A percentile compares a stretch with the other conserved stretches of the same genome.
Evolutionary conservation across 2,329 filamentous ascomycete genomes (phyloP).

Genomic region (Thielaviopsis musarum): DNA sequence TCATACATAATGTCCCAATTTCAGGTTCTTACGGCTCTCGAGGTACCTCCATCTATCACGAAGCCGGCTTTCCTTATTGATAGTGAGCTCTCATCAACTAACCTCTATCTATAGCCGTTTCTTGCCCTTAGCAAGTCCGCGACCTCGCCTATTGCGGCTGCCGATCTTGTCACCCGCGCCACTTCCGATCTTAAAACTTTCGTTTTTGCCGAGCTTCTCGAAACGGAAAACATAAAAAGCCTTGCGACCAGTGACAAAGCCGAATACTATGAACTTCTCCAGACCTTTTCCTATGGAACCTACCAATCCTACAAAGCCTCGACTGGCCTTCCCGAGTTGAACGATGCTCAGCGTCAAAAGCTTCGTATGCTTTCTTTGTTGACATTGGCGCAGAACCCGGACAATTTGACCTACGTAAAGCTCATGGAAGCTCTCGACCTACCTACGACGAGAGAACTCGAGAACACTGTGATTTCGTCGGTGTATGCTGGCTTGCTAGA

Average conservation of each 20-base stretch:
- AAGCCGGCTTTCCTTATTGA: neutral
- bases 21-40: neutral
- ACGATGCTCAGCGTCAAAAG: slow-evolving; percentile 59
- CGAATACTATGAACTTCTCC: slow-evolving; percentile 51
- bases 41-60: neutral
- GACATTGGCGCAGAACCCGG: slow-evolving; percentile 52
- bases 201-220: slow-evolving; percentile 85
- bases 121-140: slow-evolving; percentile 75
- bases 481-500: slow-evolving; percentile 73
- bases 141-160: slow-evolving; percentile 65
- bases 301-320: slow-evolving; percentile 52
- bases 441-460: slow-evolving; percentile 49
- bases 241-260: slow-evolving; percentile 36
- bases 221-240: slow-evolving; percentile 60
- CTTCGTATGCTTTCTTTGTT: slow-evolving; percentile 82
- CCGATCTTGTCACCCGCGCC: slow-evolving; percentile 72
- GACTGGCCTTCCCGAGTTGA: slow-evolving; percentile 50
- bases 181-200: slow-evolving; percentile 83
- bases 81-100: neutral
- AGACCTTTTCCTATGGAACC: slow-evolving; percentile 86
- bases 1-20: neutral
- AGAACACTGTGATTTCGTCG: slow-evolving; percentile 71
- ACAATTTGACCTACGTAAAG: slow-evolving; percentile 54
- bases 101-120: slow-evolving; percentile 53
- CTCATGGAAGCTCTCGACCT: slow-evolving; percentile 55